A percentile compares a stretch with the other conserved stretches of the same genome.
phyloP scores from a whole-genome alignment of 805 yeast genomes.

The Nakazawaea peltata region DNA sequence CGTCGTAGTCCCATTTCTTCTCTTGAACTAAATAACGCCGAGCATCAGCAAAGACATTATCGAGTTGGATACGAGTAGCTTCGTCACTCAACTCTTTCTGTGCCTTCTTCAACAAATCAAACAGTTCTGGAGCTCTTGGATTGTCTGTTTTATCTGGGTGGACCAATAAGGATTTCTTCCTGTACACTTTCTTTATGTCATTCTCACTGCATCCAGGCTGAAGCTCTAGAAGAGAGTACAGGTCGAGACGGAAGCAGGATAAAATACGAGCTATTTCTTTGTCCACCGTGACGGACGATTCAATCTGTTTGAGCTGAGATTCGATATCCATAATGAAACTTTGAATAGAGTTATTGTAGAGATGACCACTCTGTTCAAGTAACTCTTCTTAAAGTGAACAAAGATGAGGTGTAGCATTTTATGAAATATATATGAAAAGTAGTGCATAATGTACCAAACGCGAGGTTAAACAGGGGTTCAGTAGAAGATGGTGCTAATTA shows the following conservation, averaged over 20 bases:
- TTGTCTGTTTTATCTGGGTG: slow-evolving; percentile 63
- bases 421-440: too few species aligned
- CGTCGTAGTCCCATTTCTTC: slow-evolving; percentile 27
- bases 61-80: slow-evolving; percentile 31
- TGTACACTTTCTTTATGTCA: slow-evolving; percentile 38
- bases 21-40: slow-evolving; percentile 28
- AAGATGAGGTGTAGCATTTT: too few species aligned
- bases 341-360: too few species aligned
- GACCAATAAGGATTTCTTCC: slow-evolving; percentile 53
- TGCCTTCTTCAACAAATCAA: slow-evolving; percentile 51
- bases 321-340: slow-evolving; percentile 4
- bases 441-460: too few species aligned
- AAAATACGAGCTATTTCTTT: slow-evolving; percentile 50
- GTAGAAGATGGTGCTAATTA: too few species aligned
- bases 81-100: slow-evolving; percentile 32
- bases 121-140: slow-evolving; percentile 54
- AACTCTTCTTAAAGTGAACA: too few species aligned
- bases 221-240: slow-evolving; percentile 44
- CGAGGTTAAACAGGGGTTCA: too few species aligned
- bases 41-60: slow-evolving; percentile 35
- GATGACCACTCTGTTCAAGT: too few species aligned
- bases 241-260: slow-evolving; percentile 37
- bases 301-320: slow-evolving; percentile 2
- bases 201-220: slow-evolving; percentile 30
- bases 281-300: slow-evolving; percentile 24